These are phyloP conservation scores for Collybia mongolica DNA, from an alignment of 768 basidiomycete genomes.

Conservation along the genomic window DNA sequence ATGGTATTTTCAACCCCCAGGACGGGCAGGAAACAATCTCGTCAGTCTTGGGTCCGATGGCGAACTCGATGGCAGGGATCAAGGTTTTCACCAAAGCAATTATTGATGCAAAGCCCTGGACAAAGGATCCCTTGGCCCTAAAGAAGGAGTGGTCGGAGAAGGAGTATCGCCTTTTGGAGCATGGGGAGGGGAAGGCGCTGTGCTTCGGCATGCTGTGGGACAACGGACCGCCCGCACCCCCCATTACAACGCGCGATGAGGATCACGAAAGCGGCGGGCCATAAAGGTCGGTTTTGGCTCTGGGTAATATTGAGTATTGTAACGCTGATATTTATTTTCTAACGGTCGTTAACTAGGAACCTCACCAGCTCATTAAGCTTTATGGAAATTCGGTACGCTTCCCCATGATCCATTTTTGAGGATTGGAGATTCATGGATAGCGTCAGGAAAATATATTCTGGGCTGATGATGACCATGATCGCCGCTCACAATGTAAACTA, in stretches of 20 bases:
- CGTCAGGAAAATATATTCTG: conserved; percentile 47
- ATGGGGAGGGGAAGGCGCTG: conserved; percentile 41
- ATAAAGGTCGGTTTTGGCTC: conserved; percentile 31
- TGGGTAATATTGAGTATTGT: neutral
- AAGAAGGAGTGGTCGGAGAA: conserved; percentile 44
- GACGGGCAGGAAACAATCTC: conserved; percentile 56
- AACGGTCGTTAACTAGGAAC: conserved; percentile 65
- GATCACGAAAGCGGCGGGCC: conserved; percentile 46
- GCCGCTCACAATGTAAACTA: conserved; percentile 33
- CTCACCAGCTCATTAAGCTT: conserved; percentile 51
- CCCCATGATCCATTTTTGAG: neutral
- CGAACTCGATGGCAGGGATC: conserved; percentile 46
- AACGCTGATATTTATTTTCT: conserved; percentile 3
- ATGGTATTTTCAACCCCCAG: conserved; percentile 46
- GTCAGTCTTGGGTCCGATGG: conserved; percentile 58
- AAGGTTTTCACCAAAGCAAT: conserved; percentile 52
- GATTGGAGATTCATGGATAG: conserved; percentile 6
- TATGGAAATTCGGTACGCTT: conserved; percentile 35
- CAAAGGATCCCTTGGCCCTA: conserved; percentile 46
- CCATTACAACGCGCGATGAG: conserved; percentile 50
- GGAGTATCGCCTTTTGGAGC: conserved; percentile 42
- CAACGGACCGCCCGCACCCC: conserved; percentile 45
- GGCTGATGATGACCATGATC: conserved; percentile 52
- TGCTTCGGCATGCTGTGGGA: conserved; percentile 56
- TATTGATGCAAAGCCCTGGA: conserved; percentile 51